Evolutionary conservation across 345 rosid species (phyloP), one percentile per base, ranked within the genome.

Genomic region (Boechera stricta): DNA sequence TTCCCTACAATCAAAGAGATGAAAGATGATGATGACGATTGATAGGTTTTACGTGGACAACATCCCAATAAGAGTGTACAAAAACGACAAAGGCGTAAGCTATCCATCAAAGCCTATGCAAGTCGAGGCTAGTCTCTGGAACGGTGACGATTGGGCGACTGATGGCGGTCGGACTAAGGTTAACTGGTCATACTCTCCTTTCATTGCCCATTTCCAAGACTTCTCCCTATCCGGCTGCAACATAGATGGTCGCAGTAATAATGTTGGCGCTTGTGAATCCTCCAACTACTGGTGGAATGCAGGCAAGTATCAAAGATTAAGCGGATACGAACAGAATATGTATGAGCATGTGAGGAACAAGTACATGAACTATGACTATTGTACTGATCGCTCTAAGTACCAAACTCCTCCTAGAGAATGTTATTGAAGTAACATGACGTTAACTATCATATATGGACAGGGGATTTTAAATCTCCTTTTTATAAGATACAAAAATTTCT

Each of bases 21-120:
- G 24, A 21, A 1, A 21, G 24, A 21, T 21, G 24, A 21, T 12
- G 9, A 64, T 12, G 44, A 56, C 53, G 45, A 71, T 31, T 31
- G 47, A 38, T 77, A 87, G 94, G 67, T 92, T 86, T 69, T 88
- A 74, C 8, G 88, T 87, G 76, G 95, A 93, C 21, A 55, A 77
- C 8, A 67, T 73, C 51, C 97, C 98, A 31, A 88, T 89, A 64
- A 85, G 97, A 66, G 93, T 91, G n/a, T 86, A 80, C 86, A 84
- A 84, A 80, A 93, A 90, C 84, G 67, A 81, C 8, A 48, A 52
- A 1, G 91, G 89, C 24, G 86, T 85, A 18, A 67, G 63, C 29
- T 93, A 85, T 75, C 90, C 89, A 10, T 52, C 85, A 33, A 66
- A 76, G 35, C 81, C 91, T 12, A 89, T 89, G 95, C 80, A 80